Conservation (phyloP, 768 basidiomycete genomes). For the Galerina sulciceps region DNA sequence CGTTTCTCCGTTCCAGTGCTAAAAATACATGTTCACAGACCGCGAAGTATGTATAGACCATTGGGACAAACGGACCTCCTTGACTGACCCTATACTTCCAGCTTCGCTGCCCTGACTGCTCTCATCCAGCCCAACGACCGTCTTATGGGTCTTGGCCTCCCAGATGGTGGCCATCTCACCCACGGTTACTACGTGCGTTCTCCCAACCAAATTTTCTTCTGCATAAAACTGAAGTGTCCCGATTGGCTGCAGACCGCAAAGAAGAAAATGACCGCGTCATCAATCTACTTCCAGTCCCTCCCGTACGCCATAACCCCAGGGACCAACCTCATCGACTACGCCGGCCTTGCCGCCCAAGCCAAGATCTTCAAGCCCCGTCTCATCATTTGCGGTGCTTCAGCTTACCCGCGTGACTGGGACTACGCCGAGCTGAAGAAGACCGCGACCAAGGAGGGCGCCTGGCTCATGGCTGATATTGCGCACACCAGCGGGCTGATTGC, state of each 20-base stretch:
- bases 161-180: constrained; percentile 96
- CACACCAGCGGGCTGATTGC: constrained; percentile 97
- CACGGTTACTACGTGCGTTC: constrained; percentile 91
- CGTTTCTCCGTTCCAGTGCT: constrained; percentile 11
- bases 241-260: constrained; percentile 75
- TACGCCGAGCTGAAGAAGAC: constrained; percentile 82
- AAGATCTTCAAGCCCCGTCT: constrained; percentile 95
- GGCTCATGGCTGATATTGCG: constrained; percentile 95
- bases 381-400: constrained; percentile 97
- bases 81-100: constrained; percentile 34
- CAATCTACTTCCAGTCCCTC: constrained; percentile 99
- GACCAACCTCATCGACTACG: constrained; percentile 91
- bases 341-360: constrained; percentile 78
- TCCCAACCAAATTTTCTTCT: constrained; percentile 4
- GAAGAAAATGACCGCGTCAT: constrained; percentile 99
- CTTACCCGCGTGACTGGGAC: constrained; percentile 99
- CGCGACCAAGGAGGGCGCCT: constrained; percentile 87
- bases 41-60: constrained; percentile 69
- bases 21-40: constrained; percentile 51
- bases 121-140: constrained; percentile 97
- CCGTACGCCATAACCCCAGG: constrained; percentile 86
- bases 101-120: constrained; percentile 96
- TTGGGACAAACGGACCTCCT: constrained; percentile 4
- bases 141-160: constrained; percentile 97
- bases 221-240: constrained; percentile 6